Conservation (phyloP, 345 rosid species). For the Eucalyptus erythrocorys region DNA sequence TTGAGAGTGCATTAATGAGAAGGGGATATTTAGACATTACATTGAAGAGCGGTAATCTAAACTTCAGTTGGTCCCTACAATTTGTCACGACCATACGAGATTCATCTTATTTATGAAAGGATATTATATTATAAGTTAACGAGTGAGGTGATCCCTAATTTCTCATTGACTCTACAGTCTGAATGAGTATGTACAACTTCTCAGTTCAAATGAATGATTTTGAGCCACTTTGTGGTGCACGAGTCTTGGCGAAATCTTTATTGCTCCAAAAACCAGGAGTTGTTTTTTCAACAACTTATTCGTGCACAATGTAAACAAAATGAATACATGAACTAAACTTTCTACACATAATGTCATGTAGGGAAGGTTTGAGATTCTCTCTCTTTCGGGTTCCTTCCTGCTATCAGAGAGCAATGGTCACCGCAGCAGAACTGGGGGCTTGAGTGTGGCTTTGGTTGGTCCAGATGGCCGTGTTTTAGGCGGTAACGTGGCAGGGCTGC, state of each 20-base stretch:
- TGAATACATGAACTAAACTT: background rate
- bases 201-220: background rate
- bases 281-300: background rate
- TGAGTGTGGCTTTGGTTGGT: background rate
- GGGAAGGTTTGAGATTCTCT: slow-evolving; percentile 25
- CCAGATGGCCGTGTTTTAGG: slow-evolving; percentile 24
- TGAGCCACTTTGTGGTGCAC: background rate
- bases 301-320: background rate
- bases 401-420: slow-evolving; percentile 1
- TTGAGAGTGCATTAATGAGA: background rate
- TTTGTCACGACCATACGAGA: background rate
- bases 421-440: background rate
- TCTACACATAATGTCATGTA: background rate
- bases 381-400: slow-evolving; percentile 7
- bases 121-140: background rate
- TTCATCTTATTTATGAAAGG: background rate
- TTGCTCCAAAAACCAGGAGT: background rate
- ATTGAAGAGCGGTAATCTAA: background rate
- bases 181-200: background rate
- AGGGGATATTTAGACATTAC: background rate
- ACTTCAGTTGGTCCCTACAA: background rate
- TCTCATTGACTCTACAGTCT: background rate
- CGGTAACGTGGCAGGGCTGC: slow-evolving; percentile 28
- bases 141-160: background rate
- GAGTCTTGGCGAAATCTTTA: background rate